Base-by-base conservation (phyloP, 768 basidiomycete species). In the Russula dissimulans region DNA sequence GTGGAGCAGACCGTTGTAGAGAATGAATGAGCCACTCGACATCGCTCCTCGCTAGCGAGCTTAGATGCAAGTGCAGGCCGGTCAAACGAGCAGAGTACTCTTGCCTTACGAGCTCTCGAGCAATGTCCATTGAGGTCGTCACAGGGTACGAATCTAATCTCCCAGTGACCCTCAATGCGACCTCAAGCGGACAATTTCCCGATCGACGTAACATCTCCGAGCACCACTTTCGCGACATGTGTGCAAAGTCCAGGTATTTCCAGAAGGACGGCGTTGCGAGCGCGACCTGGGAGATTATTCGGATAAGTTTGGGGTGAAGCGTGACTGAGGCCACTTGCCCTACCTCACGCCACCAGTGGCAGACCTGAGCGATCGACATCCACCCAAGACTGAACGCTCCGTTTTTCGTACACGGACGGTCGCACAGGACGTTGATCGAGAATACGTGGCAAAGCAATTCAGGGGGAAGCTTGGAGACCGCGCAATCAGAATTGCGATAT, bases 391-490 rank as follows among this genome's bases (percentile, higher is more conserved):
- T 42, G 38, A 22, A 32, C 29, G 14, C 31, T 41, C 58, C 58
- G 9, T 54, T n/a, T n/a, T 22, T 47, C 26, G 18, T n/a, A n/a
- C 31, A 26, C 1, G 45, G 58, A 18, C 8, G 41, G 8, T 59
- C 52, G 38, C 45, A 54, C 6, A 46, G 31, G 4, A 54, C 38
- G 29, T 34, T 53, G 26, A 47, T 47, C 38, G 45, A 54, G 58
- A 59, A 47, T 18, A 59, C 45, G 10, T 41, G 10, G 32, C 51
- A 59, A 39, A 59, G 52, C 44, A 59, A 45, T 18, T 59, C 58
- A 4, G 52, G 45, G 34, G 45, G 38, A 44, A 59, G 58, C 46
- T 31, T 22, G 8, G n/a, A 18, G 38, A 46, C 18, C 12, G 41
- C 36, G 10, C 58, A 54, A 42, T 17, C n/a, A 12, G 58, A 31